These are phyloP conservation scores for Chalaropsis thielavioides DNA, from an alignment of 2,329 filamentous ascomycete species.

Conservation along the genomic window DNA sequence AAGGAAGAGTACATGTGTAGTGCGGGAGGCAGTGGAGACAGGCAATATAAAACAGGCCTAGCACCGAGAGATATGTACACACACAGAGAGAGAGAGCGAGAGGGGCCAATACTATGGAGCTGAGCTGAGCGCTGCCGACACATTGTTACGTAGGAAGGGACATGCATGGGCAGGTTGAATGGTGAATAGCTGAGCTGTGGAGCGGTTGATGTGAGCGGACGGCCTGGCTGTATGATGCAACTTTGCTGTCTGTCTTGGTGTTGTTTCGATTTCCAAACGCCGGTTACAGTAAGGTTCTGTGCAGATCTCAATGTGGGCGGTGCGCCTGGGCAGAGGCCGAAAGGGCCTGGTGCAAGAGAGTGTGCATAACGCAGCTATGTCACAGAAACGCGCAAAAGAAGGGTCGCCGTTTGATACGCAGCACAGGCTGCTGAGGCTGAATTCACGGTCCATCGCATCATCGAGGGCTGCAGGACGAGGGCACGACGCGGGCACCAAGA, in stretches of 20 bases:
- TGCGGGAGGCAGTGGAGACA: not conserved
- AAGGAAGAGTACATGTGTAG: not conserved
- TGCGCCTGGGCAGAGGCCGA: not conserved
- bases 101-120: not conserved
- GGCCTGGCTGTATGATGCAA: not conserved
- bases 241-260: not conserved
- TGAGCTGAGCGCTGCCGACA: too few relatives aligned
- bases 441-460: not conserved
- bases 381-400: not conserved
- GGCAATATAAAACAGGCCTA: not conserved
- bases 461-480: not conserved
- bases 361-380: not conserved
- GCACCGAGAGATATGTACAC: not conserved
- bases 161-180: too few relatives aligned
- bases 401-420: not conserved
- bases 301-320: not conserved
- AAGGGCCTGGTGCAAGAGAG: not conserved
- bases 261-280: not conserved
- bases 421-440: not conserved
- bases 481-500: not conserved
- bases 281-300: not conserved
- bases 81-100: too few relatives aligned
- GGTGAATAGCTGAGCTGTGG: too few relatives aligned
- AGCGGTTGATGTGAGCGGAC: too few relatives aligned
- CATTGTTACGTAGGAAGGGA: too few relatives aligned